phyloP scores from a whole-genome alignment of 2,329 filamentous ascomycete genomes.

The Scopulariopsis brevicaulis region DNA sequence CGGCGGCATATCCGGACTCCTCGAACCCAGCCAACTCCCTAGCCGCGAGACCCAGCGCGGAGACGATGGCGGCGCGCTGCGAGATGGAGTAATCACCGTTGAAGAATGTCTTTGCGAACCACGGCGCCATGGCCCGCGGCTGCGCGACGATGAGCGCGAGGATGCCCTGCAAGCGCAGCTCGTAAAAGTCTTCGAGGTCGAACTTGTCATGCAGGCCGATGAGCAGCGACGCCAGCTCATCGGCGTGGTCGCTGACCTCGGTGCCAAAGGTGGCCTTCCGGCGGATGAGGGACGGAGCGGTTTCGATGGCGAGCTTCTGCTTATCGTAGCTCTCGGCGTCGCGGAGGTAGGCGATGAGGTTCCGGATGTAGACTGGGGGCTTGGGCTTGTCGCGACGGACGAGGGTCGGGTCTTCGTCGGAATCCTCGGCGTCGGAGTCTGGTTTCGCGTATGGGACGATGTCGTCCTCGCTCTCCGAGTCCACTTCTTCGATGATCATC shows the following conservation, averaged over 20 bases:
- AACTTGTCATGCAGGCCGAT: slow-evolving; percentile 78
- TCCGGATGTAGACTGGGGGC: slow-evolving; percentile 82
- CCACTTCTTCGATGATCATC: slow-evolving; percentile 55
- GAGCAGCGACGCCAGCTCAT: slow-evolving; percentile 67
- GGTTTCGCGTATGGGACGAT: slow-evolving; percentile 74
- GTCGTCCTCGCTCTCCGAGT: slow-evolving; percentile 52
- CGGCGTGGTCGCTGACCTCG: slow-evolving; percentile 74
- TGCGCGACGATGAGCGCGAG: slow-evolving; percentile 70
- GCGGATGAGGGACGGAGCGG: slow-evolving; percentile 70
- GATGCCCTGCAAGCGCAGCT: slow-evolving; percentile 67
- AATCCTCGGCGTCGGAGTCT: slow-evolving; percentile 80
- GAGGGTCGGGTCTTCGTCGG: slow-evolving; percentile 83
- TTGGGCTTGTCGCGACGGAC: slow-evolving; percentile 73
- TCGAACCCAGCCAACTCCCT: slow-evolving; percentile 77
- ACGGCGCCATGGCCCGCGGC: slow-evolving; percentile 67
- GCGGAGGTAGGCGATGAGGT: slow-evolving; percentile 67
- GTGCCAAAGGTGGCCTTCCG: slow-evolving; percentile 81
- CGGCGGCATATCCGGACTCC: slow-evolving; percentile 35
- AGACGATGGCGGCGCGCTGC: slow-evolving; percentile 72
- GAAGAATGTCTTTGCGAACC: slow-evolving; percentile 79
- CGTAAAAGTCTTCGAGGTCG: slow-evolving; percentile 66
- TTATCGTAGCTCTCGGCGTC: slow-evolving; percentile 77
- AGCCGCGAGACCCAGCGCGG: slow-evolving; percentile 69
- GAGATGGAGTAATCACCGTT: slow-evolving; percentile 83
- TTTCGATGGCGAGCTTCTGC: slow-evolving; percentile 67